Evolutionary conservation across 2,329 filamentous ascomycete genomes (phyloP).

Genomic region (Diaporthe citri): DNA sequence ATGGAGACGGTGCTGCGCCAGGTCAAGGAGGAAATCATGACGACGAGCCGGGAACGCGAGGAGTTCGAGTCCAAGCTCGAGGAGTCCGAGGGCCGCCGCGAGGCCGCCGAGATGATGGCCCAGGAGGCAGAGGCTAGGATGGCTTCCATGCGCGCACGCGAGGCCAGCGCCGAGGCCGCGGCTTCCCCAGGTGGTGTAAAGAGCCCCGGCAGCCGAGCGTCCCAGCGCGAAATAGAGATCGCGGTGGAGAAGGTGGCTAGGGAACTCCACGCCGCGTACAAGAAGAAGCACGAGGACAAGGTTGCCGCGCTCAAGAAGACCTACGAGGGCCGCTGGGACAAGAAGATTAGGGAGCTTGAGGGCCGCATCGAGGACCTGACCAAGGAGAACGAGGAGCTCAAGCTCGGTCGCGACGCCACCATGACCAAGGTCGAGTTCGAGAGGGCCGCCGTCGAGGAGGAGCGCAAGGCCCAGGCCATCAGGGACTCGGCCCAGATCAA

Average conservation of each 20-base stretch:
- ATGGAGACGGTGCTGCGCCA: constrained; percentile 85
- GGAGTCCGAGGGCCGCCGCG: constrained; percentile 79
- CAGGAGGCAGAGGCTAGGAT: constrained; percentile 82
- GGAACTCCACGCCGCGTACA: constrained; percentile 93
- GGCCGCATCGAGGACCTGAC: constrained; percentile 75
- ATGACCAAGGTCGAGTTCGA: constrained; percentile 70
- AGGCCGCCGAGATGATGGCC: constrained; percentile 81
- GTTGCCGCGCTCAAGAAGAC: constrained; percentile 88
- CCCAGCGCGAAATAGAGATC: constrained; percentile 79
- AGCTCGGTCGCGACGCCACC: constrained; percentile 73
- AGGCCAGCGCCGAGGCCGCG: constrained; percentile 56
- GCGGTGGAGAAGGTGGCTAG: constrained; percentile 92
- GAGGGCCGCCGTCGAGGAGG: constrained; percentile 59
- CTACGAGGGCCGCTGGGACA: constrained; percentile 90
- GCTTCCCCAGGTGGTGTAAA: constrained; percentile 56
- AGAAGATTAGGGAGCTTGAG: constrained; percentile 85
- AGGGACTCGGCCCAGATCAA: constrained; percentile 76
- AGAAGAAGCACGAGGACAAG: constrained; percentile 97
- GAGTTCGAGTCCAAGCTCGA: constrained; percentile 81
- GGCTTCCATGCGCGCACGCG: constrained; percentile 77
- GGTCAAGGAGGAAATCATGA: constrained; percentile 84
- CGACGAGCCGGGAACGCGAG: constrained; percentile 84
- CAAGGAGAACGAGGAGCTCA: constrained; percentile 81
- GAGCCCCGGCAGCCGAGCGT: constrained; percentile 47
- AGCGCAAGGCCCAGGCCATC: constrained; percentile 69